Evolutionary conservation across 805 yeast genomes (phyloP).

Genomic region (Kazachstania taianensis): DNA sequence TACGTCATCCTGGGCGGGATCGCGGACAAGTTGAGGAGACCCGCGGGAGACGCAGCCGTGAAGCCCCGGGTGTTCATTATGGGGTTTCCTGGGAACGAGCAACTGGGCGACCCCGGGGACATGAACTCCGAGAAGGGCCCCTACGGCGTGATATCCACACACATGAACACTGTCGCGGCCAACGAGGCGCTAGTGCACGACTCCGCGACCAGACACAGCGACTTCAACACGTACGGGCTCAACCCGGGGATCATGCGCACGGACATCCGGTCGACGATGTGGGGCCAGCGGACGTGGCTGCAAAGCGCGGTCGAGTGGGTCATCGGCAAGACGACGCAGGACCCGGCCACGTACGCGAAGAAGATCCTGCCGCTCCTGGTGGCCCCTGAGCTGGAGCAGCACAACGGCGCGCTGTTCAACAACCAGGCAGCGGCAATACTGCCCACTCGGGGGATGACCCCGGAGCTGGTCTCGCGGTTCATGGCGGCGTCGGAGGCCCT

Average conservation of each 20-base stretch:
- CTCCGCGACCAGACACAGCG: constrained; percentile 8
- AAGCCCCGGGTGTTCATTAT: constrained; percentile 30
- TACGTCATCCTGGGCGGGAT: constrained; percentile 24
- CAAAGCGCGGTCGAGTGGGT: constrained; percentile 21
- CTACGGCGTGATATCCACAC: constrained; percentile 26
- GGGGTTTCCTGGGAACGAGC: constrained; percentile 33
- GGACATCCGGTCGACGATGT: constrained; percentile 27
- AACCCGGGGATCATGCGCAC: constrained; percentile 34
- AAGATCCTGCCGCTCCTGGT: constrained; percentile 26
- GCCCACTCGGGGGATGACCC: constrained; percentile 24
- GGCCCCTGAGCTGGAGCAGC: constrained; percentile 22
- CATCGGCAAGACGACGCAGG: constrained; percentile 26
- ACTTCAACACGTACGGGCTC: constrained; percentile 28
- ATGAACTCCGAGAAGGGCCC: constrained; percentile 26
- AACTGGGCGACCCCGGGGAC: constrained; percentile 29
- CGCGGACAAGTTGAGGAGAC: constrained; percentile 15
- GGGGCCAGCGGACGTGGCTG: constrained; percentile 25
- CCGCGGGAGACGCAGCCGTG: neutral
- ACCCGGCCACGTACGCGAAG: constrained; percentile 29
- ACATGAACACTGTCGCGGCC: constrained; percentile 36
- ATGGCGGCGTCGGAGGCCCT: constrained; percentile 19
- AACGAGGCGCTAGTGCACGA: constrained; percentile 31
- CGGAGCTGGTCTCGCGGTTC: constrained; percentile 22
- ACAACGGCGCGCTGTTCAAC: constrained; percentile 27
- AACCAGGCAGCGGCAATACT: constrained; percentile 23